Evolutionary conservation across 2,329 filamentous ascomycete species (phyloP), one percentile per base, ranked within the genome.

Genomic region (Fusarium brachygibbosum): DNA sequence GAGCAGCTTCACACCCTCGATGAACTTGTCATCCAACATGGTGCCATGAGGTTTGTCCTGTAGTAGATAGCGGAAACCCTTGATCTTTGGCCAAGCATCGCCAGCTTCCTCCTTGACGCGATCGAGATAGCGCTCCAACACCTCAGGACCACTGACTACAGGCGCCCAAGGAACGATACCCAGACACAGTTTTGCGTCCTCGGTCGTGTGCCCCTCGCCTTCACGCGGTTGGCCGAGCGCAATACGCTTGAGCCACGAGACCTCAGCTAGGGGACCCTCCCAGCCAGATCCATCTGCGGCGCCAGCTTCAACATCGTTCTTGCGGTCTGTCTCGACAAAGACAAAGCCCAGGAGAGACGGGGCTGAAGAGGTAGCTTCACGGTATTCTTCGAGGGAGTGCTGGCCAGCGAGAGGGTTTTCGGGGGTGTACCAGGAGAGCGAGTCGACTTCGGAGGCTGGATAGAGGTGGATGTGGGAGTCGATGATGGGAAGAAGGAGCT

Each of bases 391-490:
- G 49, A 92, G 75, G 2, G 90, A 90, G 78, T 90, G 88, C 70
- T 90, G 88, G 51, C 85, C 85, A 50, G 87, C 84, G 51, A 97
- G 83, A 6, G 88, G 84, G 75, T 85, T 80, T 46, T 84, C 81
- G 7, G 87, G 81, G 5, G 79, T 85, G 81, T 88, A 87, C 94
- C 93, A 97, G 60, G 87, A 82, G 67, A 97, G 87, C 38, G 87
- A 86, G 56, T 85, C 76, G 53, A 91, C 76, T 74, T 95, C 91
- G 54, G 87, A 86, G 45, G 83, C 79, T 44, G 93, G 92, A 83
- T 89, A 97, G 75, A 98, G 89, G 82, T 98, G 94, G 80, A 98
- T 91, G 83, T 98, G 95, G 38, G 93, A 91, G 83, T 98, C 94
- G 79, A 98, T 88, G 76, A 97, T 90, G 74, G 85, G 87, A 78